Base-by-base conservation (phyloP, 1,284 basidiomycete species). In the Erythrobasidium hasegawianum region DNA sequence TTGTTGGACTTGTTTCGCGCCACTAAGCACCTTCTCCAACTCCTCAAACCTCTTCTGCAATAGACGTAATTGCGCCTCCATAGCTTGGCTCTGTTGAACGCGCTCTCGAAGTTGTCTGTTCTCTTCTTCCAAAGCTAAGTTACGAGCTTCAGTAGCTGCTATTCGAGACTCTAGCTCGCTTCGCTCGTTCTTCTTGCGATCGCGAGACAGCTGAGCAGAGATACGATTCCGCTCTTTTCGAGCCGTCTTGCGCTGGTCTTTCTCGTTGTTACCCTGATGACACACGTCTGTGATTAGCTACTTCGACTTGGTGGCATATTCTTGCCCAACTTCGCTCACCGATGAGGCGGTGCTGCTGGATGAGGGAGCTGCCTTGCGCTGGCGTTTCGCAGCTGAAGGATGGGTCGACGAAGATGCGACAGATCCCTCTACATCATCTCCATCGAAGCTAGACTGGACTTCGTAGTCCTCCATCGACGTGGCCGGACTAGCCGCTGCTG, bases 161-260 rank as follows among this genome's bases (percentile, higher is more conserved):
- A 64, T 33, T 2, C 61, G 61, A 5, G 52, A 40, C 13, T 50
- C 47, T 9, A 67, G 64, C 14, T 59, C 57, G 20, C 57, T 49
- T 2, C 26, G 39, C 16, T 67, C 50, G n/a, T 22, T 18, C 39
- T 55, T 59, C 57, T 56, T 59, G 16, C 64, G 64, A 39, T 67
- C 57, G 10, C 64, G 64, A 29, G 57, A 59, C 22, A 52, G 33
- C 20, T 59, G 57, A 9, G 64, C 64, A 10, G 57, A 57, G 10
- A 64, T 58, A 11, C 64, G 64, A 33, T 67, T 67, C 16, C 64
- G 64, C 50, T 67, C 64, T 20, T 59, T 67, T 13, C 64, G 64
- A 16, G 58, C 57, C 4, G 40, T 14, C 50, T 60, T 57, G 40
- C 61, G 61, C 26, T 22, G 29, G 20, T 47, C 43, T 24, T 47